Conservation (phyloP, 345 rosid species). For the Camelina laxa region DNA sequence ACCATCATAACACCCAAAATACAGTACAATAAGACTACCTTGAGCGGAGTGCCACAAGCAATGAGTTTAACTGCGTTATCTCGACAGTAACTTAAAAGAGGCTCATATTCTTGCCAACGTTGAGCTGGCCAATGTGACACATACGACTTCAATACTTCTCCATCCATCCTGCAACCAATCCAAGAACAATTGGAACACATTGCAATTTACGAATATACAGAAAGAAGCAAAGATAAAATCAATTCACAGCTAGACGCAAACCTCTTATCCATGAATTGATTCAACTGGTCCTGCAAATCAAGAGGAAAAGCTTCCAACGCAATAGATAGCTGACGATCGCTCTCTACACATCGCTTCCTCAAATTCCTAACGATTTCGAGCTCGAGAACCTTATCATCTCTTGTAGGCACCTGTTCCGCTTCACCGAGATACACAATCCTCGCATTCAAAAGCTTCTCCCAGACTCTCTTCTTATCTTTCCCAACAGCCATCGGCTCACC, state of each 20-base stretch:
- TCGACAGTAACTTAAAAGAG: conserved; percentile 78
- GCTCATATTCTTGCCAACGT: conserved; percentile 88
- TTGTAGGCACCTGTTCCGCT: conserved; percentile 86
- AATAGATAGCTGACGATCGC: conserved; percentile 58
- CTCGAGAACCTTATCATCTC: conserved; percentile 80
- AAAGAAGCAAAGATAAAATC: not conserved
- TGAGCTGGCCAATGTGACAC: conserved; percentile 71
- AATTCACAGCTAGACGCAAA: conserved; percentile 28
- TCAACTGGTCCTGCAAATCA: conserved; percentile 68
- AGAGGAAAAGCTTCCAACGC: conserved; percentile 83
- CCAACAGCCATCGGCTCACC: conserved; percentile 95
- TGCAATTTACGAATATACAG: not conserved
- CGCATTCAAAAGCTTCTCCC: conserved; percentile 86
- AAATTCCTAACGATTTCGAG: conserved; percentile 71
- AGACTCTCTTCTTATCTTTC: conserved; percentile 76
- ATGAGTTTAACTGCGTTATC: conserved; percentile 69
- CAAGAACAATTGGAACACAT: conserved; percentile 4
- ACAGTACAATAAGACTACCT: conserved; percentile 48
- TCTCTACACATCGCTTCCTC: conserved; percentile 61
- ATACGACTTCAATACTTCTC: conserved; percentile 63
- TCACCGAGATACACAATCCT: conserved; percentile 86
- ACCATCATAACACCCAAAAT: not conserved
- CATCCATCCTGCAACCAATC: conserved; percentile 68
- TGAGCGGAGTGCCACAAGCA: conserved; percentile 89
- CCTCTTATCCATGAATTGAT: conserved; percentile 69